phyloP scores from a whole-genome alignment of 2,329 filamentous ascomycete species.

The Fusarium secorum region DNA sequence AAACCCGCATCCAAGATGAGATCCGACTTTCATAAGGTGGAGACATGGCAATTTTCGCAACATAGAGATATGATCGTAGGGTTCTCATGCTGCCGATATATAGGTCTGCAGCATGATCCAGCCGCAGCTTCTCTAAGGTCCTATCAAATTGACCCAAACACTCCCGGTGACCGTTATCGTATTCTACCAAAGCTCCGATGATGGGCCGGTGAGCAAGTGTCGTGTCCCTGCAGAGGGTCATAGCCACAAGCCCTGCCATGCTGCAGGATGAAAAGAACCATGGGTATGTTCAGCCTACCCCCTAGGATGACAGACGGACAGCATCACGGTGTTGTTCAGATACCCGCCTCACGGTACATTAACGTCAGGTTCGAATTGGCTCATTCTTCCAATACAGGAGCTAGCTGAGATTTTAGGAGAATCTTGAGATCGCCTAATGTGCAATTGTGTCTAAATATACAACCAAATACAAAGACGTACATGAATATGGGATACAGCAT shows the following conservation, averaged over 20 bases:
- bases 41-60: not conserved
- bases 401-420: too few relatives aligned
- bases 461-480: too few relatives aligned
- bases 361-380: too few relatives aligned
- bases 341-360: too few relatives aligned
- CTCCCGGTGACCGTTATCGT: not conserved
- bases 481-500: too few relatives aligned
- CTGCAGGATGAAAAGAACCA: not conserved
- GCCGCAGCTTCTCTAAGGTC: accelerated
- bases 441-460: too few relatives aligned
- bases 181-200: accelerated
- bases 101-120: not conserved
- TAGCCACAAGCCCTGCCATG: not conserved
- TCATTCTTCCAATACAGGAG: too few relatives aligned
- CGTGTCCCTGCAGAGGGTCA: not conserved
- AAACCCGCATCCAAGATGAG: not conserved
- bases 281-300: too few relatives aligned
- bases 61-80: not conserved
- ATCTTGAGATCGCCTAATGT: too few relatives aligned
- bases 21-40: accelerated
- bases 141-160: not conserved
- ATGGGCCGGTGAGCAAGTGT: not conserved
- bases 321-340: too few relatives aligned
- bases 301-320: too few relatives aligned
- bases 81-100: not conserved